Evolutionary conservation across 805 yeast species (phyloP), one percentile per base, ranked within the genome.

Genomic region (Sugiyamaella marilandica): DNA sequence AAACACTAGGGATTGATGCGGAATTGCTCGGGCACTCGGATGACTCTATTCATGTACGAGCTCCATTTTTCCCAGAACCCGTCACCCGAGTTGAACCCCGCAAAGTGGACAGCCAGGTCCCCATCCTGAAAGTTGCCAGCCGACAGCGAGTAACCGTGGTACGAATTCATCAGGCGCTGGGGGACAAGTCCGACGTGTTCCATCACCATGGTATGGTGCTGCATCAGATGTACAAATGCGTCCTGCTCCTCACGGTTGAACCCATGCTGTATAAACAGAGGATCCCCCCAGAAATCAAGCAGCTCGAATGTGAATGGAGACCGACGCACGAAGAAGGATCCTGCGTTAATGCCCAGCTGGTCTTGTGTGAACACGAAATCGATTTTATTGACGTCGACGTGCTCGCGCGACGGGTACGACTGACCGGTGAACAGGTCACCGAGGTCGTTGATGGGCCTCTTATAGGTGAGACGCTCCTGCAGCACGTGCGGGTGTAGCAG

Each of bases 251-350:
- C 59, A 16, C 63, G 54, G 34, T 29, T 39, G 52, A 50, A 58
- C 9, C 50, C 33, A 16, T n/a, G 14, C 10, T 52, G 47, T 13
- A 50, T 36, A 14, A 56, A 47, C 2, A 46, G 41, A 9, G 61
- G 66, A 41, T 63, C 67, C 13, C 21, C 43, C 69, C 71, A 66
- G 33, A 65, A 32, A 21, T 69, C 67, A 16, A 68, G 49, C 14
- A 67, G 45, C 57, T 47, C 41, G 29, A 53, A 54, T 13, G 61
- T 57, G 36, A 57, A 60, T 13, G 44, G 47, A 1, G 65, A 55
- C 32, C 65, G 46, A 18, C 61, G 54, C 18, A 68, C 41, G 44
- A 68, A 60, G 37, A 68, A 56, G 2, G 71, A 65, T 21, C 72
- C 72, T 2, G 70, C 64, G 49, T 68, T 67, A 39, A 68, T 32